Evolutionary conservation across 805 yeast species (phyloP), one percentile per base, ranked within the genome.

Genomic region (Ogataea glucozyma): DNA sequence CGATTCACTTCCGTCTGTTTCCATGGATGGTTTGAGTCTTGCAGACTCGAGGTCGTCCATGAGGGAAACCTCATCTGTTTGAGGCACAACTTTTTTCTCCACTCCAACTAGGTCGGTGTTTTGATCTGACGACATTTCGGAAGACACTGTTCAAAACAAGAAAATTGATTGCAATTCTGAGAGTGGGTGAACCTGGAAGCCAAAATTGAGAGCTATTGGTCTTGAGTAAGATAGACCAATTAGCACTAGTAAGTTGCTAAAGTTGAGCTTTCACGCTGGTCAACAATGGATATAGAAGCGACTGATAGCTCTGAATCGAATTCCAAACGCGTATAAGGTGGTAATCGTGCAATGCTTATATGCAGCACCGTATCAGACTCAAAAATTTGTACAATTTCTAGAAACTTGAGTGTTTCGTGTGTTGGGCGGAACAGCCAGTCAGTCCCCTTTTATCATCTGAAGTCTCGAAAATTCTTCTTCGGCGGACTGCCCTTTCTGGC

Each of bases 381-480:
- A n/a, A n/a, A 8, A 10, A 26, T 9, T 6, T 26, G 13, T 6
- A 26, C 13, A 31, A 11, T 31, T 31, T 31, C 26, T 31, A 31
- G 26, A 34, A 34, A 34, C 16, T 16, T 21, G 17, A 33, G 21
- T 3, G 4, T 11, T 6, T 7, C 12, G 6, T 21, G 4, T 14
- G 9, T 4, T 11, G 14, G 11, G 8, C 22, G 17, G 4, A 10
- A 16, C n/a, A 13, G 38, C 19, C n/a, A 16, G 18, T 6, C 11
- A 23, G 19, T 34, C 22, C 22, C 27, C 19, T 32, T 34, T 34
- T 34, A 22, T 34, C 38, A 20, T 6, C 7, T 11, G 10, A 10
- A 3, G 29, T 46, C 46, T 46, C 47, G 47, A 46, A 46, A 38
- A 26, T 46, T 43, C 47, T 40, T 21, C 22, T 24, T 41, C 40